A percentile compares a stretch with the other conserved stretches of the same genome.
Conservation (phyloP, 2,329 filamentous ascomycete species). For the Calonectria multiphialidica region DNA sequence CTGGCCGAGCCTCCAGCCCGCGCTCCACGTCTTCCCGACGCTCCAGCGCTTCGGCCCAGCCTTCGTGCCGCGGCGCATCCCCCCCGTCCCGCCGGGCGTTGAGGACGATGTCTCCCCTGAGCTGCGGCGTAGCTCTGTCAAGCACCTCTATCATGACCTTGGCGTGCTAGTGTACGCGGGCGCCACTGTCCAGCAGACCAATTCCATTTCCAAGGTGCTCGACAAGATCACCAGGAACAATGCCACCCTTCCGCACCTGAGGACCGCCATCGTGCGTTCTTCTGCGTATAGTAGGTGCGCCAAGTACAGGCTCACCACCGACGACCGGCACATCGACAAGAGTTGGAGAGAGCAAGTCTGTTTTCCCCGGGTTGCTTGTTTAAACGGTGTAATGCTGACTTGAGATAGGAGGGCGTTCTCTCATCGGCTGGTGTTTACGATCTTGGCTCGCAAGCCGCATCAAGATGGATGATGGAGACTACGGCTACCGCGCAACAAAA, state of each 20-base stretch:
- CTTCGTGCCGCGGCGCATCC: constrained; percentile 28
- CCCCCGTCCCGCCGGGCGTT: constrained; percentile 13
- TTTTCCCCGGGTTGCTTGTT: background rate
- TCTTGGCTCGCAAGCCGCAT: background rate
- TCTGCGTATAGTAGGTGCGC: background rate
- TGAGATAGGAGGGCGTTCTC: constrained; percentile 7
- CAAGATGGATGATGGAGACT: constrained; percentile 1
- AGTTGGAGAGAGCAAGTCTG: background rate
- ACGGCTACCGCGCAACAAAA: background rate
- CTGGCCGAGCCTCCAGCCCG: background rate
- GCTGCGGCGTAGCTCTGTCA: background rate
- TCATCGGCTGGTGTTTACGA: background rate
- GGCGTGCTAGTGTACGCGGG: constrained; percentile 48
- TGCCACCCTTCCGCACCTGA: background rate
- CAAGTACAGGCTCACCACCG: constrained; percentile 28
- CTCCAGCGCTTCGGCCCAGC: constrained; percentile 37
- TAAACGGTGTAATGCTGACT: background rate
- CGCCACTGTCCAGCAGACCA: constrained; percentile 33
- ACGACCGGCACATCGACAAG: constrained; percentile 20
- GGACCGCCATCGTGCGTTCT: background rate
- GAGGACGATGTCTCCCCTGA: background rate
- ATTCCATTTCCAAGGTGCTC: constrained; percentile 40
- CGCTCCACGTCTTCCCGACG: constrained; percentile 13
- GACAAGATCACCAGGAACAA: constrained; percentile 17
- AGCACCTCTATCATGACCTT: constrained; percentile 47